Base-by-base conservation (phyloP, 495 filamentous ascomycete genomes). In the Rhypophila decipiens region DNA sequence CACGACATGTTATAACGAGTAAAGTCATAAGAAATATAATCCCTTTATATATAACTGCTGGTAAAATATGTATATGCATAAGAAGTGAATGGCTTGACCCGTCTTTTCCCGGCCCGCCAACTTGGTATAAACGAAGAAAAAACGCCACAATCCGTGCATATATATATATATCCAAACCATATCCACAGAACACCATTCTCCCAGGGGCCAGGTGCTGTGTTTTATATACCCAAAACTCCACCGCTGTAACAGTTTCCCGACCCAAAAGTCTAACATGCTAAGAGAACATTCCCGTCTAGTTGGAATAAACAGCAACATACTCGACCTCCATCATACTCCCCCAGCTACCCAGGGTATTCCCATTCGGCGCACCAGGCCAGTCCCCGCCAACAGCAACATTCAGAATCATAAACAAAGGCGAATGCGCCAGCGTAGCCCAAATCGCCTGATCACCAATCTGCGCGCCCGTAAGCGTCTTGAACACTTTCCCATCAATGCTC, bases 261-360 rank as follows among this genome's bases (percentile, higher is more conserved):
- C 7, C 27, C 7, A 31, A 31, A 31, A 13, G 27, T 7, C 7
- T 31, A 31, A 31, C 7, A 31, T 13, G 7, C 7, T 31, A 7
- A 31, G 7, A 31, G 27, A 7, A 7, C 7, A 31, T 31, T 15
- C 10, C 18, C 15, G 38, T 40, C 39, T 53, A 57, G n/a, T 45
- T 46, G 39, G 40, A 37, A 43, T 55, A 71, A 23, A 75, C 64
- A 27, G 65, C 67, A 19, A 73, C 71, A 55, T 69, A 73, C 36
- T 67, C 60, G 15, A 73, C 69, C 52, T 74, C 72, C 71, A 75
- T 71, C 72, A 75, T 74, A 54, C 62, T 66, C 21, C 68, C 69
- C 39, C 65, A 75, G 38, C 71, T 65, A 46, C 63, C 67, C 4
- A 46, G 33, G 10, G 72, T 75, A 29, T 50, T 48, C n/a, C 20